Evolutionary conservation across 192 early-diverging fungal genomes (phyloP), one percentile per base, ranked within the genome.

Genomic region (Coemansia biformis): DNA sequence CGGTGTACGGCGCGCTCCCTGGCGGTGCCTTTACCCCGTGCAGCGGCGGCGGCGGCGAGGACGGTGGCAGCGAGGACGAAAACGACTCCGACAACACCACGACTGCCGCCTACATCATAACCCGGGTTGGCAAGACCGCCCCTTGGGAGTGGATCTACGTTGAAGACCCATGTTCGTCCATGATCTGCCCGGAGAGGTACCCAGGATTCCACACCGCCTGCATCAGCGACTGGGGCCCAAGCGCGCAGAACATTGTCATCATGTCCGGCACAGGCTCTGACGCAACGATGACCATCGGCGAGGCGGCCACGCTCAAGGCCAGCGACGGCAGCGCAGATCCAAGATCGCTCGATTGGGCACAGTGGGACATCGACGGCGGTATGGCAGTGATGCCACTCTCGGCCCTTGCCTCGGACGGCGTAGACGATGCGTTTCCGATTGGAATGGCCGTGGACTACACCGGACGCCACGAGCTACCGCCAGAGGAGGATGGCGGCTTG

Each of bases 401-500:
- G 12, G 59, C 56, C 14, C 14, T 68, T 8, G 18, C 18, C 22
- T 19, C 55, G 32, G 56, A 79, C 26, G 38, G 51, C n/a, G n/a
- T n/a, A n/a, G n/a, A n/a, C 26, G 43, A 91, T 44, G 83, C 83
- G 5, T 69, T 61, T 26, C 78, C 85, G 5, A 38, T 91, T 0
- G 91, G 91, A 4, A 46, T 85, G 37, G 88, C 80, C 10, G 21
- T 91, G 33, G 91, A 94, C 68, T 81, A 84, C 43, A 81, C 86
- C 17, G 66, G 74, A 22, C 71, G 61, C n/a, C 76, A 76, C 8
- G 49, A 49, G 5, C 40, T 90, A 16, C 68, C 76, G 12, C 75
- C 83, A 0, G 35, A 76, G 5, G 70, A 76, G 12, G 72, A 80
- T 14, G 79, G 78, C 41, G 80, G 79, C 8, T 69, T 51, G 5